These are phyloP conservation scores for Ophiostoma himal-ulmi DNA, from an alignment of 2,329 filamentous ascomycete genomes.

Conservation along the genomic window DNA sequence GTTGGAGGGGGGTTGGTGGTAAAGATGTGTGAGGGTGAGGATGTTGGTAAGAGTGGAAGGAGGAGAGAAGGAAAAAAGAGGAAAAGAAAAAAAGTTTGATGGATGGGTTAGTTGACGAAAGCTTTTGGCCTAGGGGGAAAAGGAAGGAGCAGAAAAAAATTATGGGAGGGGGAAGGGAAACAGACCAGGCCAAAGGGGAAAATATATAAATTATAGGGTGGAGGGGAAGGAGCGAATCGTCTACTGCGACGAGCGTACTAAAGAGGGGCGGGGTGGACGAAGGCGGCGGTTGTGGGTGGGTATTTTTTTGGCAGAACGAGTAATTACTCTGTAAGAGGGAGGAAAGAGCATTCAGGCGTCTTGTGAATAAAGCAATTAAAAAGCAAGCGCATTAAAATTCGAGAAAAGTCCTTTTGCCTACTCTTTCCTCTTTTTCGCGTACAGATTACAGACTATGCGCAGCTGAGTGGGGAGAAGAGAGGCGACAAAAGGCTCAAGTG, in stretches of 20 bases:
- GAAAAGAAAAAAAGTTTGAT: conserved; percentile 24
- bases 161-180: conserved; percentile 26
- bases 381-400: neutral
- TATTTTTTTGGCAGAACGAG: conserved; percentile 14
- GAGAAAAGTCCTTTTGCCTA: conserved; percentile 6
- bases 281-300: conserved; percentile 23
- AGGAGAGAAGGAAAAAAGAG: neutral
- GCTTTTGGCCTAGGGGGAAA: conserved; percentile 20
- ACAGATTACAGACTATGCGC: neutral
- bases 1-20: conserved; percentile 28
- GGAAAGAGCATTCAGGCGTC: neutral
- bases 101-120: conserved; percentile 22
- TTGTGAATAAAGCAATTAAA: conserved; percentile 11
- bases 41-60: conserved; percentile 27
- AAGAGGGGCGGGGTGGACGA: conserved; percentile 18
- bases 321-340: neutral
- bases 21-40: conserved; percentile 31
- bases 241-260: neutral
- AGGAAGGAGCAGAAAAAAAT: conserved; percentile 24
- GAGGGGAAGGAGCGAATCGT: conserved; percentile 23
- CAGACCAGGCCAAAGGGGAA: conserved; percentile 13
- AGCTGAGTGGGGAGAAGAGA: conserved; percentile 17
- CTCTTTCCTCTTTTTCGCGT: neutral
- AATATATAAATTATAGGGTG: conserved; percentile 24
- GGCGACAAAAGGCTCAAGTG: conserved; percentile 12